Base-by-base conservation (phyloP, 148 eudicot genomes). In the Rhododendron henanense region DNA sequence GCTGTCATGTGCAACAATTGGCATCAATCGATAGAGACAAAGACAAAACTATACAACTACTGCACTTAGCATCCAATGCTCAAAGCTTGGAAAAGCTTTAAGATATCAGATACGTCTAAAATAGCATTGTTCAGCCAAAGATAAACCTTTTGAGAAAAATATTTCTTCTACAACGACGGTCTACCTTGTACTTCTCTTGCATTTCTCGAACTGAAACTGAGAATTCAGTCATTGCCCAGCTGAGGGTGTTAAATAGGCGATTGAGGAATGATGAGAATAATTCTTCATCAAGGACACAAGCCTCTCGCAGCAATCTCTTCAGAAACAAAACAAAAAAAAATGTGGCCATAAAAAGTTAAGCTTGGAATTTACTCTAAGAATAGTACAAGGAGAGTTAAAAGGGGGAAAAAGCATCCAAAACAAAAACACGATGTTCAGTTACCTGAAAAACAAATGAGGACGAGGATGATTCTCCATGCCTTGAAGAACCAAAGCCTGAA, bases 151-250 rank as follows among this genome's bases (percentile, higher is more conserved):
- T 31, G 14, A 78, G 25, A 39, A 37, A 13, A 69, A 75, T 23
- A 57, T 15, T 33, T 47, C 15, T 16, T 67, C 47, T 31, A 28
- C 45, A 50, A 31, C 8, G 21, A 82, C 25, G 25, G 35, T 19
- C 10, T 88, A 92, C 99, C 97, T 94, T 93, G 86, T 90, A 91
- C 85, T 91, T 92, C 85, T 96, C 99, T 86, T 90, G 99, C 95
- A 96, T 96, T 89, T 96, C 99, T 57, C 98, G 94, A 71, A 96
- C 88, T 28, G 94, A 94, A 88, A 96, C 96, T 79, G 98, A 96
- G 89, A 96, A 96, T 89, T 96, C 98, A 10, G 99, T 96, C 98
- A 96, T 96, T 39, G 96, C 88, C 98, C 99, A 96, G 90, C 99
- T 96, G 84, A 95, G 90, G 51, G 94, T 96, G 91, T 96, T 96